phyloP scores from a whole-genome alignment of 2,329 filamentous ascomycete species.

The Penicillium sp. region DNA sequence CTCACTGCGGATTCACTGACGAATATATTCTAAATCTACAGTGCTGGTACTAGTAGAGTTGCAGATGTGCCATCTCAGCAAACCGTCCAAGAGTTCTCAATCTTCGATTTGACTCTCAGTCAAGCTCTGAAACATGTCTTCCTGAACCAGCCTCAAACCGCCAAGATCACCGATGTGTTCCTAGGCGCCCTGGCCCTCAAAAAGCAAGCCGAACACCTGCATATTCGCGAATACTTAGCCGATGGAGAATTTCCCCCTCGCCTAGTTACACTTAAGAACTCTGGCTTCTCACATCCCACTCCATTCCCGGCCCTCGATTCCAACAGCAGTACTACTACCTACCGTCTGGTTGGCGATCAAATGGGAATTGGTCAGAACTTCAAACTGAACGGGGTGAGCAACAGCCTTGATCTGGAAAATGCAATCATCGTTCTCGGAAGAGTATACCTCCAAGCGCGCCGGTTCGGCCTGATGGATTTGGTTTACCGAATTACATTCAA shows the following conservation, averaged over 20 bases:
- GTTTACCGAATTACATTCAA: conserved; percentile 12
- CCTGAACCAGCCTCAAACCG: not conserved
- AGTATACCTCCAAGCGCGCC: conserved; percentile 12
- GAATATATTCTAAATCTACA: not conserved
- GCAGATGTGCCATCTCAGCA: not conserved
- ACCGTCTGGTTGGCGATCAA: conserved; percentile 9
- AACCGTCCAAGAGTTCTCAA: not conserved
- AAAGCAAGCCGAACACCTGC: not conserved
- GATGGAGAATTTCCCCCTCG: conserved; percentile 8
- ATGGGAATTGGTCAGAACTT: not conserved
- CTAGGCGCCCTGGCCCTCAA: not conserved
- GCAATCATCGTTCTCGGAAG: conserved; percentile 11
- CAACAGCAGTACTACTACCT: not conserved
- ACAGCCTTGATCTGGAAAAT: conserved; percentile 3
- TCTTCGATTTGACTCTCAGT: conserved; percentile 2
- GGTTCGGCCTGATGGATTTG: conserved; percentile 8
- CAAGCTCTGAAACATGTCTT: not conserved
- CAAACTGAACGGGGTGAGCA: conserved; percentile 2
- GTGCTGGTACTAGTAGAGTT: not conserved
- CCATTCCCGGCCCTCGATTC: not conserved
- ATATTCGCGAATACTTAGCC: conserved; percentile 5
- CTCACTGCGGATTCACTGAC: not conserved
- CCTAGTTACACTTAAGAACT: conserved; percentile 3
- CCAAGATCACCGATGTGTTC: not conserved
- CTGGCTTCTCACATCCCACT: not conserved